These are phyloP conservation scores for Blastobotrys aristatus DNA, from an alignment of 1,139 yeast genomes.

Conservation along the genomic window DNA sequence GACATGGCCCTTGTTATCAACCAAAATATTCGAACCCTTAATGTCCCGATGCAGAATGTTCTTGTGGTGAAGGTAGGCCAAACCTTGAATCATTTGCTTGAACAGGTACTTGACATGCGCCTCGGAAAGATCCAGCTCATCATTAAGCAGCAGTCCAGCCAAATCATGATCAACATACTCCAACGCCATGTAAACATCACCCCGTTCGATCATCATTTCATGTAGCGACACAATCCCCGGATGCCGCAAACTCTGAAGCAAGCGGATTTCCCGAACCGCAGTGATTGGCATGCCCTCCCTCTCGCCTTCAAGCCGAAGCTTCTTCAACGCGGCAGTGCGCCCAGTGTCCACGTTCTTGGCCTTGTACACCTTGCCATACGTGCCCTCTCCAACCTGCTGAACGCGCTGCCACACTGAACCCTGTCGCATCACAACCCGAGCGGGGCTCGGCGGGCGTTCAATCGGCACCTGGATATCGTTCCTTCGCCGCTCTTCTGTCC, in stretches of 20 bases:
- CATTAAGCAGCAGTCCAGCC: slow-evolving; percentile 80
- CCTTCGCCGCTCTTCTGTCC: neutral
- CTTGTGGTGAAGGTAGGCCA: slow-evolving; percentile 72
- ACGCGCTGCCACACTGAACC: slow-evolving; percentile 39
- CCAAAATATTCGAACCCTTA: slow-evolving; percentile 84
- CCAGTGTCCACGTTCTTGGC: slow-evolving; percentile 66
- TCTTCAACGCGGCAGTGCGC: slow-evolving; percentile 75
- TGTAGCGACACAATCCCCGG: slow-evolving; percentile 71
- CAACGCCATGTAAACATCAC: slow-evolving; percentile 81
- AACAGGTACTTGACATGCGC: slow-evolving; percentile 74
- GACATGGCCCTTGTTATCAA: slow-evolving; percentile 65
- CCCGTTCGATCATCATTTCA: slow-evolving; percentile 85
- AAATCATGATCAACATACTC: slow-evolving; percentile 93
- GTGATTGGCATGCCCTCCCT: slow-evolving; percentile 96
- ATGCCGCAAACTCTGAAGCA: slow-evolving; percentile 83
- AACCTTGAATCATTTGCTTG: slow-evolving; percentile 71
- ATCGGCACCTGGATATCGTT: neutral
- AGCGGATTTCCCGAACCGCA: slow-evolving; percentile 84
- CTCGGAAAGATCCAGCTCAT: slow-evolving; percentile 55
- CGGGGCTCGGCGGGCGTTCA: neutral
- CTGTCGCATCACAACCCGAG: slow-evolving; percentile 7
- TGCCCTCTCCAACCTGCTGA: slow-evolving; percentile 73
- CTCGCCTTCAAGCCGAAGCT: slow-evolving; percentile 77
- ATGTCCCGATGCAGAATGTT: slow-evolving; percentile 88
- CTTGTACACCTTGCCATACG: slow-evolving; percentile 76